Evolutionary conservation across 2,329 filamentous ascomycete genomes (phyloP), one percentile per base, ranked within the genome.

Genomic region (Pseudopithomyces maydicus): DNA sequence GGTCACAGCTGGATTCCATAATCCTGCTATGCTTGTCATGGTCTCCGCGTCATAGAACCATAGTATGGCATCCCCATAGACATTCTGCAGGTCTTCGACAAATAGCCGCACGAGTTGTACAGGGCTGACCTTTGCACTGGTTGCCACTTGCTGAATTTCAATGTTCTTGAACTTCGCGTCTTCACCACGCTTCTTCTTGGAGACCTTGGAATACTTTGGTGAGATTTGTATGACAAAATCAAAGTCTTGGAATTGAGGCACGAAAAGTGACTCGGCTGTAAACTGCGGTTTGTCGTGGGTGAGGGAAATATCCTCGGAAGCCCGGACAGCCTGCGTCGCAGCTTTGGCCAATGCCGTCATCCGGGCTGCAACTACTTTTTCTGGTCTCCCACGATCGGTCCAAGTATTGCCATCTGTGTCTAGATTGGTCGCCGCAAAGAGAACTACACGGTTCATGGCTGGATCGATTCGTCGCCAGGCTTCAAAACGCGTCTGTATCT

Each of bases 381-480:
- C 86, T 0, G 94, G 93, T 35, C 81, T 76, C 15, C 76, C 80
- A 53, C 84, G 84, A 49, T 92, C 85, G 0, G 90, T 97, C 83
- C 92, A 98, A 0, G 89, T 89, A 8, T 88, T 86, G 3, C 95
- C 95, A 35, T 89, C 90, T 5, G 80, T 77, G 66, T 97, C 92
- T 61, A 90, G 80, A 52, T 90, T 90, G 0, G 91, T 92, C 2
- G 92, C 92, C 3, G 89, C 89, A 68, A 97, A 90, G 38, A 98
- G 79, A 17, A 90, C 88, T 2, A 91, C 85, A 59, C 87, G 88
- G 76, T 95, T 96, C 88, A 98, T 90, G 52, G 84, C 87, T 1
- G 93, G 92, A 69, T 99, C 95, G 52, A 95, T 88, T 63, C 90
- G 91, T 56, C 95, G 85, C 91, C 92, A 96, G 14, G 89, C 88